A percentile compares a stretch with the other conserved stretches of the same genome.
phyloP scores from a whole-genome alignment of 2,329 filamentous ascomycete genomes.

The Verticillium isaacii region DNA sequence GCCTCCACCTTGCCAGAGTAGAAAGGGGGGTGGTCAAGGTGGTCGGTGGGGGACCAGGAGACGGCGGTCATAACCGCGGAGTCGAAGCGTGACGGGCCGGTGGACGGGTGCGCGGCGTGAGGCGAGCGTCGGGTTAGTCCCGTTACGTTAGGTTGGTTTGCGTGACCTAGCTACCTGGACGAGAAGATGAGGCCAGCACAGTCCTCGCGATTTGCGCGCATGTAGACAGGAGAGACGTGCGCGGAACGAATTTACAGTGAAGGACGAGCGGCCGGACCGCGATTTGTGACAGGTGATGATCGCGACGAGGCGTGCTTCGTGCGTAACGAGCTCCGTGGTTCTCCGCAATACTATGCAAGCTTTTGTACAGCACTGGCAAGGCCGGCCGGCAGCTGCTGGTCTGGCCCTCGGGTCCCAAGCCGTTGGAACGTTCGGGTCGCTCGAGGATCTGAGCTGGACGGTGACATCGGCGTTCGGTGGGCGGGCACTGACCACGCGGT shows the following conservation, averaged over 20 bases:
- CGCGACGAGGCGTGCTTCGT: not conserved
- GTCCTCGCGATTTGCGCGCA: no score
- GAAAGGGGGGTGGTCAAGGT: not conserved
- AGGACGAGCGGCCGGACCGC: not conserved
- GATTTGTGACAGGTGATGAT: not conserved
- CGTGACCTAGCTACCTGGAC: not conserved
- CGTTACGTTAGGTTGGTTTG: not conserved
- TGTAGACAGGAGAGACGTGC: no score
- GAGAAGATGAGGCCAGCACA: no score
- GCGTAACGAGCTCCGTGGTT: not conserved
- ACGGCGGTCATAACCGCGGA: not conserved
- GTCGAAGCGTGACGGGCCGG: not conserved
- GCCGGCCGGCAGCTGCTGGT: not conserved
- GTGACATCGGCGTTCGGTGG: not conserved
- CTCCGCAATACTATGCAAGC: not conserved
- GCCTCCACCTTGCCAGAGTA: not conserved
- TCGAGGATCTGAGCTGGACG: not conserved
- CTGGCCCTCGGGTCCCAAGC: constrained; percentile 1
- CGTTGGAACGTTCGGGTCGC: constrained; percentile 3
- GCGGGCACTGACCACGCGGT: not conserved
- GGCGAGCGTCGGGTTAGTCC: not conserved
- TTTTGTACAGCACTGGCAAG: not conserved
- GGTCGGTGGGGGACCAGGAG: not conserved
- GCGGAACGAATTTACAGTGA: not conserved
- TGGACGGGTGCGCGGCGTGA: not conserved